These are phyloP conservation scores for Gossypium anomalum DNA, from an alignment of 345 rosid species.

Conservation along the genomic window DNA sequence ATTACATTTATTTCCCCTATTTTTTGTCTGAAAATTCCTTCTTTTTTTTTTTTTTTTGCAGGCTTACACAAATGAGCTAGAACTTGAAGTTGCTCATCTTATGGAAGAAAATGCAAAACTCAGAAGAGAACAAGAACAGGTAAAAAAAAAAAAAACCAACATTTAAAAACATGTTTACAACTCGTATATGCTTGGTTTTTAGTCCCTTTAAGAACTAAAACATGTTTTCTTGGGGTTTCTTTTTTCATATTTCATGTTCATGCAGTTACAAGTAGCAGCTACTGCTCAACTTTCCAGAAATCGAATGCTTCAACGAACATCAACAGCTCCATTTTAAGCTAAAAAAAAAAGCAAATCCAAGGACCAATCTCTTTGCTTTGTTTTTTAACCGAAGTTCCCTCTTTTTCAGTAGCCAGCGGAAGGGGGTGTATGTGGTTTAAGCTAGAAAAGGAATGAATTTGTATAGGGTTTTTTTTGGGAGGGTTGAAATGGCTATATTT, in stretches of 20 bases:
- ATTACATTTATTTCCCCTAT: not conserved
- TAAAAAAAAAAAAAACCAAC: slow-evolving; percentile 27
- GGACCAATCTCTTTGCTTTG: not conserved
- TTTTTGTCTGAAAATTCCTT: not conserved
- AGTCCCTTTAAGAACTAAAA: no score
- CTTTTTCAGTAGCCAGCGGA: not conserved
- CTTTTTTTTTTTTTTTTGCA: slow-evolving; percentile 23
- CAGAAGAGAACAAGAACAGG: slow-evolving; percentile 57
- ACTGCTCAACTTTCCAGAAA: slow-evolving; percentile 43
- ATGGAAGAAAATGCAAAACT: slow-evolving; percentile 65
- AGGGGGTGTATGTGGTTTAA: slow-evolving; percentile 1
- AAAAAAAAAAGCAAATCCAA: slow-evolving; percentile 1
- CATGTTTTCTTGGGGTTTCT: no score
- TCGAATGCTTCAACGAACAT: slow-evolving; percentile 45
- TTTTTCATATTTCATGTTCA: not conserved
- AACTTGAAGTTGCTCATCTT: slow-evolving; percentile 48
- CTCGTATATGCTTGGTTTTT: not conserved
- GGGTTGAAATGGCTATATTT: no score
- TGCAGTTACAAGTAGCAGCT: slow-evolving; percentile 48
- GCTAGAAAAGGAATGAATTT: slow-evolving; percentile 19
- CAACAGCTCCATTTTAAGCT: slow-evolving; percentile 77
- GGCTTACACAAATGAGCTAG: slow-evolving; percentile 72
- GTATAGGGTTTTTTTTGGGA: not conserved
- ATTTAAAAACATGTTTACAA: not conserved
- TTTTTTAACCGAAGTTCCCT: not conserved